Evolutionary conservation across 768 basidiomycete species (phyloP), one percentile per base, ranked within the genome.

Genomic region (Mrakia blollopis): DNA sequence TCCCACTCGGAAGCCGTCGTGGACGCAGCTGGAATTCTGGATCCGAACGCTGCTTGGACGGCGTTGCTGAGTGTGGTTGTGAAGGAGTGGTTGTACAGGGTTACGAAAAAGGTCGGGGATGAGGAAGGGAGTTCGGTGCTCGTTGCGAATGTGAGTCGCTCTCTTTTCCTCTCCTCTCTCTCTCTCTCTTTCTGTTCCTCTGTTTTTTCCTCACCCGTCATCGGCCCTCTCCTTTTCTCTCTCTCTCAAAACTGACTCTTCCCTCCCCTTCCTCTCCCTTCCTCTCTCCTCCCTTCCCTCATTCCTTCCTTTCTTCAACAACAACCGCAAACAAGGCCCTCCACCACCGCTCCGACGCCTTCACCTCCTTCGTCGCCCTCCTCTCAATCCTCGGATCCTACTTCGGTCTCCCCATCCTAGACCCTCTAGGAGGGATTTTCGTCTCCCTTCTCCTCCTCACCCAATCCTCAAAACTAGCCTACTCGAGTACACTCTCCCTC

Each of bases 41-140:
- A 97, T 82, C 91, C 93, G 60, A 94, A 98, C 81, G 97, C 97
- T 28, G 94, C 94, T 39, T 98, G 95, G 94, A 95, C 98, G 81
- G 97, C 97, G 11, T 89, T 89, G 11, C 80, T 89, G 30, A 89
- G 92, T 79, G 89, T 98, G 3, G 70, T 93, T 5, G 84, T 87
- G 78, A 99, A 99, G 82, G 97, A 99, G 83, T 98, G 91, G 90
- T 83, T 99, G 18, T 98, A 96, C 84, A 86, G 94, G 61, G 85
- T 90, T 65, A 98, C 94, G 67, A 91, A 91, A 81, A 88, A 87
- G 74, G 95, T 99, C 41, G 97, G 96, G 16, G 89, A 92, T 76
- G 89, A 93, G 80, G 94, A 98, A 83, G 89, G 90, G 80, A 93
- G 91, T 81, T 92, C 93, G 6, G 97, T 99, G 0, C 85, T 99